These are phyloP conservation scores for Stemphylium lycopersici DNA, from an alignment of 2,329 filamentous ascomycete genomes.

Conservation along the genomic window DNA sequence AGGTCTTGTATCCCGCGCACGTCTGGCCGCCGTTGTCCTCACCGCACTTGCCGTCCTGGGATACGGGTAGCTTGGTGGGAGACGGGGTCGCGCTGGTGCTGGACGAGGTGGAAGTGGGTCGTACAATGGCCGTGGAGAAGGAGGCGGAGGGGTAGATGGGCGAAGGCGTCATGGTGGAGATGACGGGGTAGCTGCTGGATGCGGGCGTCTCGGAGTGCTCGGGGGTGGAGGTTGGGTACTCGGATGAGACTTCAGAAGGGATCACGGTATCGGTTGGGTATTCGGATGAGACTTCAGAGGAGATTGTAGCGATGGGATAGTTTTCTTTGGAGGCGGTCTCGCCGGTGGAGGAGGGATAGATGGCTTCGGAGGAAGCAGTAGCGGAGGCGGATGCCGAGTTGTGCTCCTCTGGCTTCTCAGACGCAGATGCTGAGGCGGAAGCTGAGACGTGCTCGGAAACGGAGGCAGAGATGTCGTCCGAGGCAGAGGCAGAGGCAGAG, in stretches of 20 bases:
- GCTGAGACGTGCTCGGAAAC: slow-evolving; percentile 5
- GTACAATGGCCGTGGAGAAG: slow-evolving; percentile 10
- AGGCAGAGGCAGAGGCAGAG: background rate
- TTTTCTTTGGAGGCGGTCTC: slow-evolving; percentile 14
- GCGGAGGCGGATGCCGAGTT: slow-evolving; percentile 7
- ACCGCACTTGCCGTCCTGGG: slow-evolving; percentile 36
- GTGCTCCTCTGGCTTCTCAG: slow-evolving; percentile 10
- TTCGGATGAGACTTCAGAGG: slow-evolving; percentile 10
- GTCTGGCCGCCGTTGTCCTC: slow-evolving; percentile 27
- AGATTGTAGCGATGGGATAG: no score
- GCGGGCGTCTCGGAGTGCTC: slow-evolving; percentile 5
- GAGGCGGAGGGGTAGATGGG: slow-evolving; percentile 3
- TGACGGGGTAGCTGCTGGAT: background rate
- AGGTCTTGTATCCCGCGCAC: slow-evolving; percentile 33
- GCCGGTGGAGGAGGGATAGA: background rate
- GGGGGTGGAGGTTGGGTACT: no score
- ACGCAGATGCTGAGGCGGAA: slow-evolving; percentile 11
- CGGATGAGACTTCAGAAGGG: slow-evolving; percentile 10
- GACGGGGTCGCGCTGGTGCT: slow-evolving; percentile 21
- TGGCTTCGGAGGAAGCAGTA: slow-evolving; percentile 7
- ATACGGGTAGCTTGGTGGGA: slow-evolving; percentile 21
- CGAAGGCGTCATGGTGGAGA: background rate
- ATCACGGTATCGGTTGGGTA: slow-evolving; percentile 15
- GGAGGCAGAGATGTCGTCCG: background rate
- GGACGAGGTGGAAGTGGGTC: slow-evolving; percentile 23